phyloP scores from a whole-genome alignment of 2,329 filamentous ascomycete genomes.

The Teratosphaeria destructans region DNA sequence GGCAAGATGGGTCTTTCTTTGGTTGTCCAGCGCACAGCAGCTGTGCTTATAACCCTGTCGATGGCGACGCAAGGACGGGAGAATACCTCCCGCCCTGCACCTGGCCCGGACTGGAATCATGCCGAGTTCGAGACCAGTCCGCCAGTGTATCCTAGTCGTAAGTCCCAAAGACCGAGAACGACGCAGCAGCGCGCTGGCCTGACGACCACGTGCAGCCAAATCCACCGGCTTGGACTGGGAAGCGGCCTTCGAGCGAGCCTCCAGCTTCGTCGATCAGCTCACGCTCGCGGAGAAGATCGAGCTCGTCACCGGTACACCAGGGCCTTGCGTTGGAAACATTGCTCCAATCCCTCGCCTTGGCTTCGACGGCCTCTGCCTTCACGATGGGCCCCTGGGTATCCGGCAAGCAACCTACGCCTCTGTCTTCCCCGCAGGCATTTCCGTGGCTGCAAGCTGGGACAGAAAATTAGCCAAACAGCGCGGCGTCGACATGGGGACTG shows the following conservation, averaged over 20 bases:
- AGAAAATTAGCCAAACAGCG: conserved; percentile 24
- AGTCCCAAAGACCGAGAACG: conserved; percentile 1
- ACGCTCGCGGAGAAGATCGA: conserved; percentile 27
- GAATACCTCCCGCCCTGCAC: conserved; percentile 1
- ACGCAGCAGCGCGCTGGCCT: conserved; percentile 1
- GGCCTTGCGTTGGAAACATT: conserved; percentile 61
- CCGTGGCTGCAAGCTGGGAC: conserved; percentile 33
- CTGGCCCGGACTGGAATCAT: conserved; percentile 13
- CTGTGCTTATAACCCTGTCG: conserved; percentile 1
- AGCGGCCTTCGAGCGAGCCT: conserved; percentile 20
- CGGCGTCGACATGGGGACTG: conserved; percentile 24
- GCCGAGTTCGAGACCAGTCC: conserved; percentile 16
- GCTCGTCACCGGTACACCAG: conserved; percentile 21
- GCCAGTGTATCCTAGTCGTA: conserved; percentile 21
- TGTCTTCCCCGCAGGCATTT: conserved; percentile 54
- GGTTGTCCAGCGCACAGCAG: conserved; percentile 1
- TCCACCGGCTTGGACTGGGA: conserved; percentile 6
- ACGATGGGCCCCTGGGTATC: conserved; percentile 42
- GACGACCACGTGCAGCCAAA: conserved; percentile 15
- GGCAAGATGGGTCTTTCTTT: neutral
- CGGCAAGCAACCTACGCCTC: conserved; percentile 63
- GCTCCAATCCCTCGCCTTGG: conserved; percentile 60
- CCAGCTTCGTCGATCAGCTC: conserved; percentile 23
- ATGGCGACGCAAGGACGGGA: conserved; percentile 5
- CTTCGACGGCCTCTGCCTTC: conserved; percentile 46